Percentiles rank a stretch among this genome's conserved stretches.
These are phyloP conservation scores for Arthrocladium fulminans DNA, from an alignment of 2,329 filamentous ascomycete species.

Conservation along the genomic window DNA sequence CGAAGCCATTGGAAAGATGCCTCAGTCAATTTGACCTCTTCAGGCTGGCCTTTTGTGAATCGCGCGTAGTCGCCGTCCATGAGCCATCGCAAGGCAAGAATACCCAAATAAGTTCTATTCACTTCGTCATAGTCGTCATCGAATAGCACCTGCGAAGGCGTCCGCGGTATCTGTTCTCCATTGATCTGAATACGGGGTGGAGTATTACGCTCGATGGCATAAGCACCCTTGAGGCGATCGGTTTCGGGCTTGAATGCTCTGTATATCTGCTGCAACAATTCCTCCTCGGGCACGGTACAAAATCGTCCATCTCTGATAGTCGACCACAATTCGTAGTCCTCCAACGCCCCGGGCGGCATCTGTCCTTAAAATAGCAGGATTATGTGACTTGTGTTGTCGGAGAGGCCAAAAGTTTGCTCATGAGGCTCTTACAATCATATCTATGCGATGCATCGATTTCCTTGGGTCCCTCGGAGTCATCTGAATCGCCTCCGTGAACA, in stretches of 20 bases:
- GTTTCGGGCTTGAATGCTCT: conserved; percentile 26
- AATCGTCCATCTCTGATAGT: conserved; percentile 19
- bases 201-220: conserved; percentile 18
- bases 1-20: conserved; percentile 27
- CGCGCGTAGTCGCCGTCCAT: conserved; percentile 28
- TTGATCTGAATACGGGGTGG: conserved; percentile 11
- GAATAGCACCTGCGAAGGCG: conserved; percentile 26
- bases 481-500: not conserved
- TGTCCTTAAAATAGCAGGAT: not conserved
- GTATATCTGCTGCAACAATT: conserved; percentile 23
- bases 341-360: conserved; percentile 5
- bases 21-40: conserved; percentile 20
- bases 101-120: conserved; percentile 32
- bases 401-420: not conserved
- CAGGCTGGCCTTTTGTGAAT: conserved; percentile 26
- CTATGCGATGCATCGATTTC: too few species aligned
- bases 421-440: conserved; percentile 2
- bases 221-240: conserved; percentile 25
- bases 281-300: conserved; percentile 19
- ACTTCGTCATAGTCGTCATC: conserved; percentile 30
- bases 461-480: not conserved
- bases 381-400: not conserved
- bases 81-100: conserved; percentile 32
- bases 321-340: conserved; percentile 6
- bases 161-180: conserved; percentile 16